Evolutionary conservation across 164 flowering plant genomes (phyloP), one percentile per base, ranked within the genome.

Genomic region (Liquidambar formosana): DNA sequence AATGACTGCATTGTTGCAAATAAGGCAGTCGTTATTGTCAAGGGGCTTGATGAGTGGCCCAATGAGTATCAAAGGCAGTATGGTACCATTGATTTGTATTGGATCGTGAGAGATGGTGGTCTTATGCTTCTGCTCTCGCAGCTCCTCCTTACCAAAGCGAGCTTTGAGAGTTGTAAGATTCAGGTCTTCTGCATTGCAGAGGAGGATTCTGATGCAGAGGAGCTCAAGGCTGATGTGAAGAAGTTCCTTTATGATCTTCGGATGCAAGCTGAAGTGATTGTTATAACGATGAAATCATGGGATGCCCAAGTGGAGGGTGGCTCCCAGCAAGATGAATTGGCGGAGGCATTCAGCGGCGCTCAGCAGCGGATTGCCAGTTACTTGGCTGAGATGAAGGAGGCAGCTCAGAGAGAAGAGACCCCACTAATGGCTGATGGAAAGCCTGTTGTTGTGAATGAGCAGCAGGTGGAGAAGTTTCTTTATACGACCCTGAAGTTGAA

Each of bases 31-130:
- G 99, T 96, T 23, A 96, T 93, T 64, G 96, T 96, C 26, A 96
- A 96, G 77, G 99, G 99, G 14, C 89, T 96, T 8, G 99, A 96
- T 66, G 99, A 96, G 72, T 96, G 99, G 99, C 99, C 99, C 12
- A 92, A 92, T 51, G 96, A 89, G 80, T 96, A 87, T 75, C 99
- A 96, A 67, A 84, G 78, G 69, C 98, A 93, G 80, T 91, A 86
- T 72, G 99, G 99, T 3, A 90, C 94, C 5, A 96, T 96, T 49
- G 99, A 96, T 71, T 75, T 96, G 71, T 96, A 96, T 72, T 96
- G 99, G 99, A 96, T 96, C 10, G 99, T 96, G 43, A 81, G 97
- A 69, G 99, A 96, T 71, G 99, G 99, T 16, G 99, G 99, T 72
- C 95, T 96, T 22, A 96, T 96, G 99, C 95, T 96, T 57, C 91